Conservation (phyloP, 2,329 filamentous ascomycete genomes). For the Monilinia polystroma region DNA sequence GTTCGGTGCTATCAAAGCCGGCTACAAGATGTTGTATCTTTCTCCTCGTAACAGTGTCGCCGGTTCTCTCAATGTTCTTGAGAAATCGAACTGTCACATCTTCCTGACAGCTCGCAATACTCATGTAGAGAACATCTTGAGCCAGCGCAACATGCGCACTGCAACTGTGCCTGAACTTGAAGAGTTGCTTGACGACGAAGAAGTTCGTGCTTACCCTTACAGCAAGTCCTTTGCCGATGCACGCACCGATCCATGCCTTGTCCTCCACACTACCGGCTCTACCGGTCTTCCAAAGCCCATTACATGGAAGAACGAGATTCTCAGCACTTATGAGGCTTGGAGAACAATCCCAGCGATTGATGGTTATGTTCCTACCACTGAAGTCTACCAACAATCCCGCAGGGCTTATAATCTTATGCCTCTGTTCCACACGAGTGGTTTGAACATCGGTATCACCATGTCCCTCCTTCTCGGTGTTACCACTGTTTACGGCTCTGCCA, state of each 20-base stretch:
- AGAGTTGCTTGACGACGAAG: conserved; percentile 36
- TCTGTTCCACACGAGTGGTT: conserved; percentile 31
- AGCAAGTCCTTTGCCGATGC: conserved; percentile 41
- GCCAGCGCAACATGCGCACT: conserved; percentile 22
- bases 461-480: conserved; percentile 31
- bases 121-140: conserved; percentile 27
- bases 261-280: conserved; percentile 46
- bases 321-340: conserved; percentile 34
- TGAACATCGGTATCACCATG: conserved; percentile 32
- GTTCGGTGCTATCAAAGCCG: conserved; percentile 41
- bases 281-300: conserved; percentile 47
- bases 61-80: conserved; percentile 41
- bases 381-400: conserved; percentile 49
- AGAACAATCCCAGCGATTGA: conserved; percentile 29
- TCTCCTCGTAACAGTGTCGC: conserved; percentile 43
- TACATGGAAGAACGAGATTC: conserved; percentile 26
- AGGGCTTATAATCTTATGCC: conserved; percentile 32
- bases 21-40: conserved; percentile 42
- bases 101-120: conserved; percentile 24
- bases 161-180: conserved; percentile 36
- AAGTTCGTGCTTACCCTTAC: conserved; percentile 35
- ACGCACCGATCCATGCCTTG: conserved; percentile 42
- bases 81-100: conserved; percentile 38
- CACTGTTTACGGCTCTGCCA: conserved; percentile 31
- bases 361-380: conserved; percentile 70